A percentile compares a stretch with the other conserved stretches of the same genome.
These are phyloP conservation scores for Funneliformis caledonium DNA, from an alignment of 371 early-diverging fungal genomes.

Conservation along the genomic window DNA sequence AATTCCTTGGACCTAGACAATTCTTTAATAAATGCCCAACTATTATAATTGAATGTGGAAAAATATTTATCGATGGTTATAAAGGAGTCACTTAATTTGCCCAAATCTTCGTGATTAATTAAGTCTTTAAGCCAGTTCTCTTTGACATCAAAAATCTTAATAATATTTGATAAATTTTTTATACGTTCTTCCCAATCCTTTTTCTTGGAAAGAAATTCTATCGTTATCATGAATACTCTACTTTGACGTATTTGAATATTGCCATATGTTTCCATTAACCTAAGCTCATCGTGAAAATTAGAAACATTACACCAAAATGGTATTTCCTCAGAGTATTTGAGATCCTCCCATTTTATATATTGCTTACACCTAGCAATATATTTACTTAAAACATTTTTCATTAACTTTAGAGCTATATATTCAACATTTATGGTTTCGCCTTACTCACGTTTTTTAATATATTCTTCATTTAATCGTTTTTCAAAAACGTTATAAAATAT, in stretches of 20 bases:
- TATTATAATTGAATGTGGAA: not conserved
- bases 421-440: not conserved
- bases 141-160: slow-evolving; percentile 7
- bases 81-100: slow-evolving; percentile 3
- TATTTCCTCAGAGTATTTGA: not conserved
- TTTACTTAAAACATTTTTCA: not conserved
- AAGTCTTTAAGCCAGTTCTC: not conserved
- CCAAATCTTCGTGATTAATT: not conserved
- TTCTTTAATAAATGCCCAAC: slow-evolving; percentile 38
- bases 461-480: not conserved
- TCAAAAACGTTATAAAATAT: slow-evolving; percentile 31
- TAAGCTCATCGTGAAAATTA: not conserved
- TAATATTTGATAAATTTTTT: not conserved
- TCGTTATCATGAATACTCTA: not conserved
- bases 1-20: slow-evolving; percentile 20
- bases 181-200: not conserved
- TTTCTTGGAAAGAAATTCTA: not conserved
- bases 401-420: not conserved
- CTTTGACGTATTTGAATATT: not conserved
- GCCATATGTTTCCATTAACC: not conserved
- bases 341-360: slow-evolving; percentile 13
- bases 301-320: slow-evolving; percentile 2
- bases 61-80: not conserved
- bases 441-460: not conserved
- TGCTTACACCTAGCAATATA: not conserved